phyloP scores from a whole-genome alignment of 768 basidiomycete species.

The Symmetrospora coprosmae region DNA sequence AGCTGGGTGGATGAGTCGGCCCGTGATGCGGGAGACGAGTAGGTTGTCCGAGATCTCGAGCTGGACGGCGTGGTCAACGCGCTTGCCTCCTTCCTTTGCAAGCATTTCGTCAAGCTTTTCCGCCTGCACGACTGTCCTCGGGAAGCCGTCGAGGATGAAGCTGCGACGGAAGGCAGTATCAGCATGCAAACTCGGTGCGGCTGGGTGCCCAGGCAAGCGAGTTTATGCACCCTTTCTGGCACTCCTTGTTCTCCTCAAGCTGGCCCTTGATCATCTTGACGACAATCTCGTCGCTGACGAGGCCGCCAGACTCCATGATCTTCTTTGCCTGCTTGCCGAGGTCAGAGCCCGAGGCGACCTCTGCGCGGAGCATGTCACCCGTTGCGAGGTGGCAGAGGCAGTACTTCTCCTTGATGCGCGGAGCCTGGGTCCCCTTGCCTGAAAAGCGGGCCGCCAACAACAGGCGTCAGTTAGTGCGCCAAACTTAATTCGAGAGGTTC shows the following conservation, averaged over 20 bases:
- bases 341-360: constrained; percentile 70
- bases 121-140: constrained; percentile 88
- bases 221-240: constrained; percentile 77
- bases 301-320: constrained; percentile 90
- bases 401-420: constrained; percentile 76
- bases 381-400: constrained; percentile 97
- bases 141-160: constrained; percentile 99
- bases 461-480: neutral
- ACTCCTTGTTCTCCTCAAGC: constrained; percentile 76
- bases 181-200: neutral
- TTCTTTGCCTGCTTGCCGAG: constrained; percentile 89
- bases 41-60: constrained; percentile 84
- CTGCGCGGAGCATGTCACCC: constrained; percentile 94
- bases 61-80: constrained; percentile 81
- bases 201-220: neutral
- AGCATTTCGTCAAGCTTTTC: constrained; percentile 93
- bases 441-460: neutral
- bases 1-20: constrained; percentile 76
- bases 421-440: constrained; percentile 99
- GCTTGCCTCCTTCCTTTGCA: constrained; percentile 58
- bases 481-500: neutral
- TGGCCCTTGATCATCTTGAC: constrained; percentile 95
- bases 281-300: constrained; percentile 92
- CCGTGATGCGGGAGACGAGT: constrained; percentile 93
- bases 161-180: constrained; percentile 40